Evolutionary conservation across 176 grass and related monocot genomes (phyloP).

Genomic region (sorghum (Sorghum bicolor)): Sorghum_bicolor_NCBIv3 NC_012873.2:55504001-55504500

Average conservation of each 20-base stretch:
- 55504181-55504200: neutral
- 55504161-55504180: neutral
- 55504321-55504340: constrained; percentile 63
- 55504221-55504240: neutral
- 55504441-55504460: constrained; percentile 41
- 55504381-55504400: neutral
- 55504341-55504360: too few relatives aligned
- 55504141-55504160: constrained; percentile 1
- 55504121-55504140: neutral
- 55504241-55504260: neutral
- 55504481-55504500: constrained; percentile 32
- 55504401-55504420: neutral
- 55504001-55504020: neutral
- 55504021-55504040: neutral
- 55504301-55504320: constrained; percentile 43
- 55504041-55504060: neutral
- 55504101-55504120: neutral
- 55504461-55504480: constrained; percentile 73
- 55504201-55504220: neutral
- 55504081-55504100: neutral
- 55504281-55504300: constrained; percentile 60
- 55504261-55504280: constrained; percentile 44
- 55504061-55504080: neutral
- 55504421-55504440: neutral
- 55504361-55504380: neutral